These are phyloP conservation scores for Aegilops sharonensis DNA, from an alignment of 176 grass and related monocot species.

Conservation along the genomic window DNA sequence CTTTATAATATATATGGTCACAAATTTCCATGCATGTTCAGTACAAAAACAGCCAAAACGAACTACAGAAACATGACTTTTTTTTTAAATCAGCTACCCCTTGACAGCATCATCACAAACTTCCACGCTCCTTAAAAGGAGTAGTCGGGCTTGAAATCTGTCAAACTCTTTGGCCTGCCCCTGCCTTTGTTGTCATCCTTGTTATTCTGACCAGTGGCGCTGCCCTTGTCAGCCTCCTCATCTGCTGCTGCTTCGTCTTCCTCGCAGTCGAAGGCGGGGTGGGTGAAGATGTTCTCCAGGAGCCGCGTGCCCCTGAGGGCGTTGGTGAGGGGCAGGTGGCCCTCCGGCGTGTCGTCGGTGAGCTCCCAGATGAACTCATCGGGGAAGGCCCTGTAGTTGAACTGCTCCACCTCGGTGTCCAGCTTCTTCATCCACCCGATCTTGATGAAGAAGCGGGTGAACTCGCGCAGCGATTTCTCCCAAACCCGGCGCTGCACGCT, in stretches of 20 bases:
- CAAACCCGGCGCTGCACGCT: slow-evolving; percentile 74
- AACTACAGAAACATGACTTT: slow-evolving; percentile 49
- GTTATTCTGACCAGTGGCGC: slow-evolving; percentile 21
- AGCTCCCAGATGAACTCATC: slow-evolving; percentile 94
- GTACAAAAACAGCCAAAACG: slow-evolving; percentile 32
- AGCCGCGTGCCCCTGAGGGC: slow-evolving; percentile 92
- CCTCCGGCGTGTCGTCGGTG: slow-evolving; percentile 69
- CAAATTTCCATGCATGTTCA: slow-evolving; percentile 51
- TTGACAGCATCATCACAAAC: slow-evolving; percentile 33
- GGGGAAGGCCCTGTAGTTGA: slow-evolving; percentile 86
- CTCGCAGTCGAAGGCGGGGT: slow-evolving; percentile 64
- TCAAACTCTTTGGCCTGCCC: slow-evolving; percentile 47
- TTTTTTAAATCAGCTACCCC: slow-evolving; percentile 38
- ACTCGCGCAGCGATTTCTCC: slow-evolving; percentile 76
- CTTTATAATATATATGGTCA: slow-evolving; percentile 44
- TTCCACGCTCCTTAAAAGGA: slow-evolving; percentile 60
- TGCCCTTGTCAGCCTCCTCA: slow-evolving; percentile 1
- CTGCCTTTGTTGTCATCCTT: slow-evolving; percentile 40
- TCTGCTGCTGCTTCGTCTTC: background rate
- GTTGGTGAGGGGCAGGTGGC: slow-evolving; percentile 93
- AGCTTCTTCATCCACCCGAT: slow-evolving; percentile 98
- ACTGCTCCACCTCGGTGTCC: slow-evolving; percentile 82
- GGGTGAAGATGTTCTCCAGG: slow-evolving; percentile 61
- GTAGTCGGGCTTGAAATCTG: slow-evolving; percentile 74
- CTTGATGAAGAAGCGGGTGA: slow-evolving; percentile 84